Conservation (phyloP, 352 stramenopile species). For the Pythium monospermum region DNA sequence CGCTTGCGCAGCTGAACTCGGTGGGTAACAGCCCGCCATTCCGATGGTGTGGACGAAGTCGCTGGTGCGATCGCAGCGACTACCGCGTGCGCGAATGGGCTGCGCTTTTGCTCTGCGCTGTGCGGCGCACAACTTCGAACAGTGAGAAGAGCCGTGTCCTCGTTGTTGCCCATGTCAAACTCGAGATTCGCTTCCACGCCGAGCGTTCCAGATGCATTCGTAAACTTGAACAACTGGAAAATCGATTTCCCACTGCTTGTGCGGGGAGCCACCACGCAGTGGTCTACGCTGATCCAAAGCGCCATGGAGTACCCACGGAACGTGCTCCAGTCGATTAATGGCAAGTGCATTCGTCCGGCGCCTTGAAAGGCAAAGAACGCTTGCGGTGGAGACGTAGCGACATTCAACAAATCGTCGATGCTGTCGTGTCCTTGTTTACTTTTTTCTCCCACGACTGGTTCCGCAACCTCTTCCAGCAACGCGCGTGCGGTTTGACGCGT, state of each 20-base stretch:
- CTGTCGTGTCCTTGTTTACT: background rate
- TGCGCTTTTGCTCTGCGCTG: constrained; percentile 23
- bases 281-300: constrained; percentile 61
- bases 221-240: constrained; percentile 73
- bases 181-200: constrained; percentile 70
- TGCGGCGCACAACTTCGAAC: constrained; percentile 51
- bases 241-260: too few species aligned
- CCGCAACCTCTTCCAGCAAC: constrained; percentile 8
- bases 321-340: constrained; percentile 68
- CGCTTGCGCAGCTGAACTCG: constrained; percentile 30
- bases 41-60: constrained; percentile 18
- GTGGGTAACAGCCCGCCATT: constrained; percentile 42
- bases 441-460: background rate
- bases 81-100: constrained; percentile 30
- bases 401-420: constrained; percentile 10
- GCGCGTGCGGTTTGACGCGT: constrained; percentile 11
- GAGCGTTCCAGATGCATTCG: constrained; percentile 59
- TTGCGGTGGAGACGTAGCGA: constrained; percentile 36
- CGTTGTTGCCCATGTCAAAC: constrained; percentile 30
- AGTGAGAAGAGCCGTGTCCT: constrained; percentile 32
- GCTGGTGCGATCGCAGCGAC: constrained; percentile 24
- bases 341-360: constrained; percentile 65
- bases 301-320: constrained; percentile 79
- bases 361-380: constrained; percentile 65
- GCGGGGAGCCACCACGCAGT: too few species aligned